phyloP scores from a whole-genome alignment of 331 rosid species.

The Telfairia occidentalis region DNA sequence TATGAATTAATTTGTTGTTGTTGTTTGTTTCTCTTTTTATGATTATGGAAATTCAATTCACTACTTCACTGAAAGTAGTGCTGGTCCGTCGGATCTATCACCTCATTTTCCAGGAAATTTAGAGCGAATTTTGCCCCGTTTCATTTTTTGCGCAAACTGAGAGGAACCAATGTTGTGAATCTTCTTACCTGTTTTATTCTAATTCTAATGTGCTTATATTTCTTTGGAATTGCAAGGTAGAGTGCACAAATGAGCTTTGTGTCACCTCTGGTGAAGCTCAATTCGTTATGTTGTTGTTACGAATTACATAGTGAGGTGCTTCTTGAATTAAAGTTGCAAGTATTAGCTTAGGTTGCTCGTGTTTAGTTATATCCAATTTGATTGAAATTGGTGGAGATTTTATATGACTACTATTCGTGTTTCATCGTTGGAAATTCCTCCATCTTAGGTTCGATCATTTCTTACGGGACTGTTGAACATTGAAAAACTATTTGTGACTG shows the following conservation, averaged over 20 bases:
- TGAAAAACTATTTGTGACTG: not conserved
- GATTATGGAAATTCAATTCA: not conserved
- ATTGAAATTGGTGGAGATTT: not conserved
- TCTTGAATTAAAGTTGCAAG: not conserved
- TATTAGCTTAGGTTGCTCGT: not conserved
- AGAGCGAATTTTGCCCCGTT: not conserved
- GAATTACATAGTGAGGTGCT: not conserved
- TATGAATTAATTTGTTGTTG: not conserved
- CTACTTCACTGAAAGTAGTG: not conserved
- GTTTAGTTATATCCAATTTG: not conserved
- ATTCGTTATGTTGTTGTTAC: not conserved
- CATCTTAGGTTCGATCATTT: not conserved
- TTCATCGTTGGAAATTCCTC: not conserved
- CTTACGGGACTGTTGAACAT: not conserved
- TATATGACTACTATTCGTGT: not conserved
- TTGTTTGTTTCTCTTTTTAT: not conserved
- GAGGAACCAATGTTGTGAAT: not conserved
- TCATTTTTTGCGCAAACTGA: not conserved
- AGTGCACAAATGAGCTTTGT: not conserved
- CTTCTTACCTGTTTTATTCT: not conserved
- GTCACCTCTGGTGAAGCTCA: not conserved
- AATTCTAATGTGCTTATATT: not conserved
- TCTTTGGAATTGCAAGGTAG: not conserved
- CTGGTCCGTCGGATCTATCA: not conserved
- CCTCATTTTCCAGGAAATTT: not conserved